Base-by-base conservation (phyloP, 2,329 filamentous ascomycete species). In the Dendryphion nanum region DNA sequence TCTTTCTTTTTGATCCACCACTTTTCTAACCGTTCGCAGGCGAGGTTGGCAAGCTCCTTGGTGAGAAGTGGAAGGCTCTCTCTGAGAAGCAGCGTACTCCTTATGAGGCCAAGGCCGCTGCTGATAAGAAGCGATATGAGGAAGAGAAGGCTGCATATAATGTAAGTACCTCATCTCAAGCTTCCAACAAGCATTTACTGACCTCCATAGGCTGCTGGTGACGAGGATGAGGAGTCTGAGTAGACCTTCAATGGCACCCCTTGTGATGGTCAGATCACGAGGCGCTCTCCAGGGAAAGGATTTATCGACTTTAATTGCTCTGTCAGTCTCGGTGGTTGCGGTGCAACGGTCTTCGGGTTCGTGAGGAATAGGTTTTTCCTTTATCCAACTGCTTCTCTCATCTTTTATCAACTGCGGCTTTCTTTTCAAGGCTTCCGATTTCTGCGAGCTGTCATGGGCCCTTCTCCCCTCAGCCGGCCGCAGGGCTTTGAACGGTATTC, bases 81-180 rank as follows among this genome's bases (percentile, higher is more conserved):
- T 87, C 81, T 71, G 89, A 95, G 57, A 89, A 93, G 79, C 88
- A 97, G 72, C 89, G 91, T 61, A 75, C 78, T 48, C 93, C 93
- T 8, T 98, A 97, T 64, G 91, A 97, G 74, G 86, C 88, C 68
- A 97, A 97, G 85, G 93, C 93, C 65, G 88, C 86, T 36, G 78
- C 85, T 50, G 93, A 98, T 75, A 98, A 97, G 88, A 95, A 97
- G 85, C 85, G 93, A 47, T 98, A 97, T 68, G 91, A 97, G 71
- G 88, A 95, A 57, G 89, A 97, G 81, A 98, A 98, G 81, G 84
- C 85, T 54, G 86, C 81, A 51, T 98, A 68, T 47, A 50, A 48
- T 18, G 64, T 66, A 60, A 45, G 55, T 56, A 10, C 29, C 10
- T 30, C 16, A 18, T n/a, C n/a, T n/a, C n/a, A n/a, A n/a, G n/a